Conservation (phyloP, 306 rosid species). For the Lupinus albus region DNA sequence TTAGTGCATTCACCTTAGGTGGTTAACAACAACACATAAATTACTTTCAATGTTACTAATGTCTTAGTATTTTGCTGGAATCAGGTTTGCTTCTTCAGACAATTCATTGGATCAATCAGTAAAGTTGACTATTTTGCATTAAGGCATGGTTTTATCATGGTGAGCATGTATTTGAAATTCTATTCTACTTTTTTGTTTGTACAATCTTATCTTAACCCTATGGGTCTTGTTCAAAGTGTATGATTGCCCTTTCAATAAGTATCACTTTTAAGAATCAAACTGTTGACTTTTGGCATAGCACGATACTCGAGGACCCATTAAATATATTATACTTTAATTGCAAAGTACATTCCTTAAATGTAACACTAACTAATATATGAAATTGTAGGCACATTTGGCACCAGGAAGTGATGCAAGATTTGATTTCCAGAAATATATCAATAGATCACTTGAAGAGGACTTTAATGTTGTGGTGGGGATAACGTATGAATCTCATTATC, state of each 20-base stretch:
- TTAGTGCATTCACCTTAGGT: too few species aligned
- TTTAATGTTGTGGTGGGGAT: conserved; percentile 81
- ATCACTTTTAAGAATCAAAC: too few species aligned
- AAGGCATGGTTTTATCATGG: conserved; percentile 85
- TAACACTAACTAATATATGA: conserved; percentile 12
- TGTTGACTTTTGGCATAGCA: too few species aligned
- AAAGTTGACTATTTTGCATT: conserved; percentile 75
- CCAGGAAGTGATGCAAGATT: conserved; percentile 63
- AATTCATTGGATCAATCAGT: conserved; percentile 65
- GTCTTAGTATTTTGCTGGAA: not conserved
- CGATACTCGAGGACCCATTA: too few species aligned
- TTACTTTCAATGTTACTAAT: too few species aligned
- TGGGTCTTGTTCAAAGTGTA: too few species aligned
- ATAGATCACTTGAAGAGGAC: conserved; percentile 78
- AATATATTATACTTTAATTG: not conserved
- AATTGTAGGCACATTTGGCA: conserved; percentile 79
- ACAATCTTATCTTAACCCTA: too few species aligned
- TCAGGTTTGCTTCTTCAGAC: conserved; percentile 88
- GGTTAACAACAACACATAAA: too few species aligned
- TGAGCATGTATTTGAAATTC: conserved; percentile 38
- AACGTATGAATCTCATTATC: conserved; percentile 48
- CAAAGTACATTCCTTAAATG: not conserved
- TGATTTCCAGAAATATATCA: conserved; percentile 78
- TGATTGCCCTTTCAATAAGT: too few species aligned
- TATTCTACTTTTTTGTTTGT: too few species aligned